Conservation (phyloP, 2,329 filamentous ascomycete species). For the Alternaria arborescens region DNA sequence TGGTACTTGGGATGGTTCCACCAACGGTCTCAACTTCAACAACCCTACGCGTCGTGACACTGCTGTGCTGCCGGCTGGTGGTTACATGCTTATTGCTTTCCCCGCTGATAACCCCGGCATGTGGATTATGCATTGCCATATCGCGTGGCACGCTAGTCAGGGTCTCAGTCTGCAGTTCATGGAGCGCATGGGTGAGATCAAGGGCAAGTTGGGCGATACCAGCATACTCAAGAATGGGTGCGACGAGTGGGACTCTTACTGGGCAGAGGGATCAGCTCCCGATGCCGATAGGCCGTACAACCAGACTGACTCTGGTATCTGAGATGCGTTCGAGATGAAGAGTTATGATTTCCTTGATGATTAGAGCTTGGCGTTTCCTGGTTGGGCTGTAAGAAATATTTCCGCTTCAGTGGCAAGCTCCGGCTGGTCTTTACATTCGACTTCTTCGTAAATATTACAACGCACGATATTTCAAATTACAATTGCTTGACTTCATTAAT, state of each 20-base stretch:
- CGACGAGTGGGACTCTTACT: constrained; percentile 45
- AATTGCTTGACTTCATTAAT: background rate
- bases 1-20: constrained; percentile 46
- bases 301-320: constrained; percentile 46
- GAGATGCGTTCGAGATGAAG: background rate
- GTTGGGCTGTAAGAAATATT: background rate
- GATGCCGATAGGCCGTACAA: constrained; percentile 38
- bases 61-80: constrained; percentile 46
- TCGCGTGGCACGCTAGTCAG: constrained; percentile 48
- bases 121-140: constrained; percentile 50
- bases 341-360: background rate
- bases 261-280: constrained; percentile 28
- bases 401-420: background rate
- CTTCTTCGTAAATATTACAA: background rate
- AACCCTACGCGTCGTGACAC: constrained; percentile 54
- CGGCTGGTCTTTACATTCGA: background rate
- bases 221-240: constrained; percentile 39
- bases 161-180: constrained; percentile 63
- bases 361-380: background rate
- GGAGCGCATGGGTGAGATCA: constrained; percentile 49
- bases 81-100: constrained; percentile 63
- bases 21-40: constrained; percentile 44
- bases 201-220: constrained; percentile 29
- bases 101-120: constrained; percentile 61
- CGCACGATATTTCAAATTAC: background rate